A percentile compares a stretch with the other conserved stretches of the same genome.
Conservation (phyloP, 495 filamentous ascomycete species). For the Sporormia fimetaria region DNA sequence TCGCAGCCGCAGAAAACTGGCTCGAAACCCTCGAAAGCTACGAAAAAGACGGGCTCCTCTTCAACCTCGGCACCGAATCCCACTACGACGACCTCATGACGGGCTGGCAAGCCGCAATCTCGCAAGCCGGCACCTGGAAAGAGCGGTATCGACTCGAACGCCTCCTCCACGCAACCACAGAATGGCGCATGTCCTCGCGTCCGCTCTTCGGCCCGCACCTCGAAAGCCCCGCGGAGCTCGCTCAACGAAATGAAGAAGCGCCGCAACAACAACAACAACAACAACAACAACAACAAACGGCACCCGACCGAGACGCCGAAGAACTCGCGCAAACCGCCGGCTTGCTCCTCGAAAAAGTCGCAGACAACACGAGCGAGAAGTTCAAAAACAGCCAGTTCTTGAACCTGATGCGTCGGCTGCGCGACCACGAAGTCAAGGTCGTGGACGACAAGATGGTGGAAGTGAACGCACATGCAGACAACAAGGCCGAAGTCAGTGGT, state of each 20-base stretch:
- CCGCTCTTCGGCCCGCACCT: too few relatives aligned
- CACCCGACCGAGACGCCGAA: constrained; percentile 41
- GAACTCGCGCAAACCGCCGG: constrained; percentile 62
- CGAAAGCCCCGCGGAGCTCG: background rate
- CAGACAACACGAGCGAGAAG: constrained; percentile 55
- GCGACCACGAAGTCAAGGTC: constrained; percentile 32
- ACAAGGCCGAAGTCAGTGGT: constrained; percentile 32
- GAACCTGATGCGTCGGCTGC: constrained; percentile 53
- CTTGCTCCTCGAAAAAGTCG: constrained; percentile 56
- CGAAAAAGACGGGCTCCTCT: too few relatives aligned
- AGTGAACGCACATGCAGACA: constrained; percentile 33
- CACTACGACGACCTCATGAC: too few relatives aligned
- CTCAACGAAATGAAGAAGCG: too few relatives aligned
- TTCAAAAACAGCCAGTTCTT: constrained; percentile 72
- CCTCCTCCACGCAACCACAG: too few relatives aligned
- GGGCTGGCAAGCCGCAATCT: too few relatives aligned
- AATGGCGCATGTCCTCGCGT: too few relatives aligned
- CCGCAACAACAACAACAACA: constrained; percentile 17
- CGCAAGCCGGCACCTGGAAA: too few relatives aligned
- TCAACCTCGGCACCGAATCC: too few relatives aligned
- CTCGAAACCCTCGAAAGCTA: too few relatives aligned
- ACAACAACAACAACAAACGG: constrained; percentile 19
- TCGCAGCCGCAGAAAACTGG: too few relatives aligned
- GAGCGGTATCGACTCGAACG: too few relatives aligned
- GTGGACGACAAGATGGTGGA: constrained; percentile 37